These are phyloP conservation scores for Leccinum subgranulosum DNA, from an alignment of 768 basidiomycete species.

Conservation along the genomic window DNA sequence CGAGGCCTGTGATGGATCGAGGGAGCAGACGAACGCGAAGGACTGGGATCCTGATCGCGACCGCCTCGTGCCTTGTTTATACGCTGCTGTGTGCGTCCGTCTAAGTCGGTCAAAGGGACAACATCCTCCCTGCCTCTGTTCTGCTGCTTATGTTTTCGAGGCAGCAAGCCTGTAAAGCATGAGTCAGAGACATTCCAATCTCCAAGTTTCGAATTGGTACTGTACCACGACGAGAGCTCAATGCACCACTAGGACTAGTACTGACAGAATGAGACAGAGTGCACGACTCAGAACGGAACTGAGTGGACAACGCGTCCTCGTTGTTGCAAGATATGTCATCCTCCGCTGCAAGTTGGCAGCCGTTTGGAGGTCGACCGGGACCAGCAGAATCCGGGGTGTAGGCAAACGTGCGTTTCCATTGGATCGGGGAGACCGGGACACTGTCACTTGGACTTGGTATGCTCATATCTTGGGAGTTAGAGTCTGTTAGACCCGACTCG, in stretches of 20 bases:
- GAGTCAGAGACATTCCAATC: too few species aligned
- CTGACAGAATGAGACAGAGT: not conserved
- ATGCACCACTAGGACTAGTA: too few species aligned
- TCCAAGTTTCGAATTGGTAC: too few species aligned
- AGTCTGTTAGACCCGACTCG: too few species aligned
- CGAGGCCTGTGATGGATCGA: not conserved
- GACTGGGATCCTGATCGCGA: not conserved
- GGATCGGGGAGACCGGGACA: not conserved
- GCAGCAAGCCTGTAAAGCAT: too few species aligned
- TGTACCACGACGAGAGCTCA: not conserved
- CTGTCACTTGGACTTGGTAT: too few species aligned
- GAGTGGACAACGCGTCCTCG: conserved; percentile 11
- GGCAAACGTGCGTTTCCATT: conserved; percentile 13
- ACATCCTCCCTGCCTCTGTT: too few species aligned
- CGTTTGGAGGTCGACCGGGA: not conserved
- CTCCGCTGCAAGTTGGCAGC: not conserved
- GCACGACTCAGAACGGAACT: not conserved
- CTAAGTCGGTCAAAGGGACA: too few species aligned
- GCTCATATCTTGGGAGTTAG: too few species aligned
- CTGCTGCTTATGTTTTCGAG: too few species aligned
- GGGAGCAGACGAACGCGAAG: not conserved
- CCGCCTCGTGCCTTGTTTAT: not conserved
- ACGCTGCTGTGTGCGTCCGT: too few species aligned
- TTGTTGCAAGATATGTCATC: not conserved
- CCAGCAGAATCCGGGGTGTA: conserved; percentile 12